Conservation (phyloP, 768 basidiomycete species). For the Termitomyces sp. region DNA sequence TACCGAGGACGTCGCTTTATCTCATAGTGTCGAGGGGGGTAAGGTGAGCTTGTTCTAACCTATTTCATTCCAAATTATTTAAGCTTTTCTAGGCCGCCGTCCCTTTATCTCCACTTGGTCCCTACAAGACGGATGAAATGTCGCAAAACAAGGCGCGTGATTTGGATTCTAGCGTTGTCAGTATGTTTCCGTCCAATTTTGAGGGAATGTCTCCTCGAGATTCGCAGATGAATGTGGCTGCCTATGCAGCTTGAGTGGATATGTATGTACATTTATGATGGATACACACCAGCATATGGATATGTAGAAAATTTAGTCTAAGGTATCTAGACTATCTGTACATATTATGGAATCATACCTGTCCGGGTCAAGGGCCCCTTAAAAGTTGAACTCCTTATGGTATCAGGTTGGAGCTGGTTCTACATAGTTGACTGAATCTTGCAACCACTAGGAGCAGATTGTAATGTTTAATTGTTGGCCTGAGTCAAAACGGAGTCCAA, state of each 20-base stretch:
- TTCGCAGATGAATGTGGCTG: neutral
- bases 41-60: neutral
- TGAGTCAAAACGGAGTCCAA: too few relatives aligned
- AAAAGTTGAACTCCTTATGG: too few relatives aligned
- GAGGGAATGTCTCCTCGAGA: neutral
- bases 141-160: neutral
- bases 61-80: neutral
- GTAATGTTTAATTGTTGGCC: too few relatives aligned
- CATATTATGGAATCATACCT: neutral
- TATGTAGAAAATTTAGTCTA: neutral
- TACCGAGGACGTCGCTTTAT: neutral
- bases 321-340: neutral
- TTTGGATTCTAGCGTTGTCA: neutral
- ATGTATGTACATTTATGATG: neutral
- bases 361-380: too few relatives aligned
- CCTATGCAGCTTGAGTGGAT: neutral
- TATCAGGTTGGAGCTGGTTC: too few relatives aligned
- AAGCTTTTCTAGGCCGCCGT: neutral
- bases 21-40: conserved; percentile 1
- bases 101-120: conserved; percentile 1
- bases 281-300: neutral
- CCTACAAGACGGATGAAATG: neutral
- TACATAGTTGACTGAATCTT: too few relatives aligned
- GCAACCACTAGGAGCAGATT: too few relatives aligned
- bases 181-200: neutral